phyloP scores from a whole-genome alignment of 75 land plant species.

The Selaginella moellendorffii region DNA sequence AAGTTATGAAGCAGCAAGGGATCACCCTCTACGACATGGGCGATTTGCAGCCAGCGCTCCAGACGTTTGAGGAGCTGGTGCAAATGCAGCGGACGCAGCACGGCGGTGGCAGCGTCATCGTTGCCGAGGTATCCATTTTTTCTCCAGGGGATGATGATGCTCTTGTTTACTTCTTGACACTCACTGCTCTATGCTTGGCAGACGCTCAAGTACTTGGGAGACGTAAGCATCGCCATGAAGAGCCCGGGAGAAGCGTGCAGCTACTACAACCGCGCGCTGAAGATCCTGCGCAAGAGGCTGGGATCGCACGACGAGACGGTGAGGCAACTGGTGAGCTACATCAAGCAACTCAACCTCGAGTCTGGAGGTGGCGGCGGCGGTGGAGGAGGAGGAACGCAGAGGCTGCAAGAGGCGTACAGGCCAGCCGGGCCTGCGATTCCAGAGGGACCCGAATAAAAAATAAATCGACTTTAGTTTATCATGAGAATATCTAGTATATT shows the following conservation, averaged over 20 bases:
- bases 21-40: constrained; percentile 16
- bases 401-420: neutral
- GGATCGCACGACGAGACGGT: constrained; percentile 11
- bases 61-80: constrained; percentile 19
- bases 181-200: constrained; percentile 3
- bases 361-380: too few species aligned
- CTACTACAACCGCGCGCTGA: constrained; percentile 14
- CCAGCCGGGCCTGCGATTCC: neutral
- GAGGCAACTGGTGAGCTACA: constrained; percentile 14
- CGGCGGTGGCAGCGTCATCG: constrained; percentile 18
- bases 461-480: too few species aligned
- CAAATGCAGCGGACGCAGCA: constrained; percentile 15
- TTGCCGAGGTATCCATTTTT: constrained; percentile 25
- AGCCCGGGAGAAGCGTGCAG: constrained; percentile 7
- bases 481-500: too few species aligned
- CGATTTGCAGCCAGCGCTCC: constrained; percentile 9
- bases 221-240: constrained; percentile 14
- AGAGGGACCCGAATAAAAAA: neutral
- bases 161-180: too few species aligned
- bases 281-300: constrained; percentile 1
- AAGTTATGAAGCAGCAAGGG: constrained; percentile 16
- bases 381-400: neutral
- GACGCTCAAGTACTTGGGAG: constrained; percentile 22
- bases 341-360: constrained; percentile 11
- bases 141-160: too few species aligned